Evolutionary conservation across 2,329 filamentous ascomycete species (phyloP).

Genomic region (Cladosporium phlei): DNA sequence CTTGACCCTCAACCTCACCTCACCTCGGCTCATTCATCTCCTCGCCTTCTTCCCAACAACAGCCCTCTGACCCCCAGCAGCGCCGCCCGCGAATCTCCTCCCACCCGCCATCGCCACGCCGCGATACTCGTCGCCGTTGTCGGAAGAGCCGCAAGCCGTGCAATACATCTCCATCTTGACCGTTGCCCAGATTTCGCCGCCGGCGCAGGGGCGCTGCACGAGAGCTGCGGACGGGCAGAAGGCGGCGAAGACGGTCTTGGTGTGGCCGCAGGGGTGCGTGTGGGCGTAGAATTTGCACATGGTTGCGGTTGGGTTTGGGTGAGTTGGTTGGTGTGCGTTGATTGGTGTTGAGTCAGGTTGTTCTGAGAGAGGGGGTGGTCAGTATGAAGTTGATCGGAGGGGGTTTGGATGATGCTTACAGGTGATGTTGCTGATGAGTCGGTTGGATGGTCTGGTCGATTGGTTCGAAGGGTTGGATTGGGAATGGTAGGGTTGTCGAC

Average conservation of each 20-base stretch:
- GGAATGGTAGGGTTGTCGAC: too few species aligned
- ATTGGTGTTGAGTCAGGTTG: not conserved
- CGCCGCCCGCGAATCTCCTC: not conserved
- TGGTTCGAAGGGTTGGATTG: not conserved
- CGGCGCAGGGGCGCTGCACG: slow-evolving; percentile 29
- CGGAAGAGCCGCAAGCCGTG: slow-evolving; percentile 24
- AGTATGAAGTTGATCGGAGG: not conserved
- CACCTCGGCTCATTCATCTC: not conserved
- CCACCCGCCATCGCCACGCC: not conserved
- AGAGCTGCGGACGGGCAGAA: slow-evolving; percentile 31
- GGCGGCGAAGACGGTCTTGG: slow-evolving; percentile 35
- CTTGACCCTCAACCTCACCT: not conserved
- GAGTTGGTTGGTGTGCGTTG: not conserved
- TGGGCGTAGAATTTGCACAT: slow-evolving; percentile 49
- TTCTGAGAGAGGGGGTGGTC: too few species aligned
- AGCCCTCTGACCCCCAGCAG: too few species aligned
- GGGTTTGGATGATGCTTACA: not conserved
- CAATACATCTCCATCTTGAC: slow-evolving; percentile 34
- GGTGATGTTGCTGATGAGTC: not conserved
- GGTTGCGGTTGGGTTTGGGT: not conserved
- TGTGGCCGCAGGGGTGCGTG: slow-evolving; percentile 43
- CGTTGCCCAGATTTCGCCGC: slow-evolving; percentile 34
- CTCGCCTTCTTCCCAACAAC: slow-evolving; percentile 6
- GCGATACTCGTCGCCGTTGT: not conserved
- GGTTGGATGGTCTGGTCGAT: not conserved